A percentile compares a stretch with the other conserved stretches of the same genome.
These are phyloP conservation scores for Cubamyces sp. DNA, from an alignment of 768 basidiomycete genomes.

Conservation along the genomic window DNA sequence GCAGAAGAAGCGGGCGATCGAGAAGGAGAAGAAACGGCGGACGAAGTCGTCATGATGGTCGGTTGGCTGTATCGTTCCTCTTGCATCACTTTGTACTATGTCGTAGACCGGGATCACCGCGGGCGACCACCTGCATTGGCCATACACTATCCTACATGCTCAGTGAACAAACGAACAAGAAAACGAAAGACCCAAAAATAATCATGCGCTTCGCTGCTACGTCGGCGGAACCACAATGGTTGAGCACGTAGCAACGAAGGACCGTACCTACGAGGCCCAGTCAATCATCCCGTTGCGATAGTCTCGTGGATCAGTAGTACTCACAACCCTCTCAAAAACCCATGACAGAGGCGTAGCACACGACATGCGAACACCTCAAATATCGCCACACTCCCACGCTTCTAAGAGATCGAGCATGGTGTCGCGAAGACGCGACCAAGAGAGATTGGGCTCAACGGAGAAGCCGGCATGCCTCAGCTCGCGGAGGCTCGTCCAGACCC, in stretches of 20 bases:
- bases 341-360: neutral
- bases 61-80: neutral
- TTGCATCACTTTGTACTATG: conserved; percentile 1
- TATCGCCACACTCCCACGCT: conserved; percentile 28
- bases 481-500: conserved; percentile 26
- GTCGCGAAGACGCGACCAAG: conserved; percentile 16
- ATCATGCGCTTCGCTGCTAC: too few relatives aligned
- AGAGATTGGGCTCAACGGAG: conserved; percentile 12
- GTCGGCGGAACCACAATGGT: too few relatives aligned
- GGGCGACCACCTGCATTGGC: neutral
- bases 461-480: conserved; percentile 19
- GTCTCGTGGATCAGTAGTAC: too few relatives aligned
- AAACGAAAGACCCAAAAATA: too few relatives aligned
- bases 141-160: neutral
- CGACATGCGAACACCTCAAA: conserved; percentile 7
- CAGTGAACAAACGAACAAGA: too few relatives aligned
- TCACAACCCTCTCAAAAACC: too few relatives aligned
- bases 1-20: conserved; percentile 31
- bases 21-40: conserved; percentile 34
- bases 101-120: neutral
- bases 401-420: conserved; percentile 23
- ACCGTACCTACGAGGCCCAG: neutral
- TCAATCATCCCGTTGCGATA: neutral
- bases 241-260: neutral
- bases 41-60: conserved; percentile 22